Base-by-base conservation (phyloP, 228 moss, liverwort and hornwort species). In the Sphagnum magellanicum region DNA sequence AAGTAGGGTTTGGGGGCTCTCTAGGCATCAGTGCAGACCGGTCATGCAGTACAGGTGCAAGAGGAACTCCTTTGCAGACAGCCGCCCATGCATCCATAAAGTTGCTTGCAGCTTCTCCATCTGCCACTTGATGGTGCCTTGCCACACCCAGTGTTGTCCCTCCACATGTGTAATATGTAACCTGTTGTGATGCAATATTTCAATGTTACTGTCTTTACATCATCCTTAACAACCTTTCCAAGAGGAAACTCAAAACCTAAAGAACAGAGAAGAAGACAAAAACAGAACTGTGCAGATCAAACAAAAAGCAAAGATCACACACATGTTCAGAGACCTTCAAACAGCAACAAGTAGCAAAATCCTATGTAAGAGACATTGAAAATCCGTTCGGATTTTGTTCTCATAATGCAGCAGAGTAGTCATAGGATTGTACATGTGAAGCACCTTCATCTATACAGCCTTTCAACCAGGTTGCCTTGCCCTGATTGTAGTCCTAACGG, bases 91-190 rank as follows among this genome's bases (percentile, higher is more conserved):
- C 91, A 1, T 84, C 77, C 88, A 98, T 84, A 71, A 98, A 98
- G 66, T 61, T 63, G 67, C 78, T 81, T 16, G 87, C 90, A 5
- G 87, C 83, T 73, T 92, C 84, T 1, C 98, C 93, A 60, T 93
- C 98, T 52, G 94, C 93, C 57, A 93, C 81, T 80, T 88, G 90
- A 74, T 98, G 98, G 72, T 93, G 92, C 68, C 92, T 79, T 15
- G 98, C 94, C 67, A 98, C 80, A n/a, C 94, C 98, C 50, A 98
- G 57, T 5, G 87, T 83, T 61, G 92, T 59, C 6, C 93, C 94
- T 5, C 98, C 94, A 70, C 98, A 98, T 16, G 77, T 67, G 70
- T 83, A 98, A 64, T 73, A 87, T 4, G 98, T 98, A 49, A 98
- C 90, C 92, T 97, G 81, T 68, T 66, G 16, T 50, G 50, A 32